Evolutionary conservation across 23 red algal species (phyloP), one percentile per base, ranked within the genome.

Genomic region (Gracilaria vermiculophylla): DNA sequence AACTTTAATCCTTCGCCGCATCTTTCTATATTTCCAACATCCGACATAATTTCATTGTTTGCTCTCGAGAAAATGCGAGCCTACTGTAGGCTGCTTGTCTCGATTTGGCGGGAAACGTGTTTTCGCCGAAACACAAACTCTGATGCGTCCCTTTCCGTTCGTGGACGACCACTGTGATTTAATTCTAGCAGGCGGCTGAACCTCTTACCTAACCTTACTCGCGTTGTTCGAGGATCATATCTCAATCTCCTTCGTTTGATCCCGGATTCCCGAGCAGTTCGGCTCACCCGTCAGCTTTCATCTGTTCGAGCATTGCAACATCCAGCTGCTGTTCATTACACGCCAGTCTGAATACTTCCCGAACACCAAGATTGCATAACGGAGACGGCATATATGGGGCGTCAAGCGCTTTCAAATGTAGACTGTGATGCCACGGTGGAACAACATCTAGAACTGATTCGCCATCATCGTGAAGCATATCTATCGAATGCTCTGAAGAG

Each of bases 381-480:
- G n/a, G n/a, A n/a, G n/a, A 16, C 29, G 32, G 58, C 58, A 64
- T 14, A 33, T 27, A 73, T 73, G 67, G 67, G 36, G 67, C 67
- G 67, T 40, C n/a, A 73, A 73, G 67, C 8, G 29, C 32, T 28
- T 73, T 13, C 67, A 20, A 57, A 16, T 16, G 61, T 86, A 19
- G 81, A 86, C 43, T 40, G 35, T 17, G 64, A 86, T 35, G 81
- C 81, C 14, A 53, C 67, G 10, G 53, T 78, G 11, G 84, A 58
- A 5, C 52, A 77, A 19, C 84, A 88, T 37, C 77, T 66, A 21
- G 52, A 58, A 21, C 50, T 25, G 11, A 88, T 88, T 65, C 49
- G 69, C 35, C n/a, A 32, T 28, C 43, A 69, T 23, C 62, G 84
- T 3, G 69, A 88, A 54, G 49, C 12, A 2, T 88, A 88, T 45